These are phyloP conservation scores for Populus davidiana DNA, from an alignment of 345 rosid species.

Conservation along the genomic window DNA sequence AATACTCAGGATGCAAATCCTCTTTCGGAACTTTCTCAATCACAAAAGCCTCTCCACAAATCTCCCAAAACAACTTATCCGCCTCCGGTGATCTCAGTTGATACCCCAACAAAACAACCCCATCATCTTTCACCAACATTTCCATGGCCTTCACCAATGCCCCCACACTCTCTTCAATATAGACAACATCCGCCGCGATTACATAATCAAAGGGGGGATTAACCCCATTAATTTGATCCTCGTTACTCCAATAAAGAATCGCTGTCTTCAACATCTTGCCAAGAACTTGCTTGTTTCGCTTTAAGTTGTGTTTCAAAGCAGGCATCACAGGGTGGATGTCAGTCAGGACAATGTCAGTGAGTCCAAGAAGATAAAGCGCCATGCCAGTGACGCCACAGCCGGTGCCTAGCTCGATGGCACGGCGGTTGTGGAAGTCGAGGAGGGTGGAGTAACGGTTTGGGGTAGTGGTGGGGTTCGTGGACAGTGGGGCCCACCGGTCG, in stretches of 20 bases:
- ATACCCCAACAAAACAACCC: conserved; percentile 70
- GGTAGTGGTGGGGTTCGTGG: conserved; percentile 12
- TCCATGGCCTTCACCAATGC: conserved; percentile 70
- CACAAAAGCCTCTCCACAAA: conserved; percentile 52
- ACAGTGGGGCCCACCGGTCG: conserved; percentile 72
- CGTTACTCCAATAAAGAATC: conserved; percentile 63
- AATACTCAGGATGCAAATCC: conserved; percentile 79
- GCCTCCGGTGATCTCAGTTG: conserved; percentile 92
- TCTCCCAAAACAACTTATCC: conserved; percentile 74
- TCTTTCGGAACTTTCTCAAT: conserved; percentile 79
- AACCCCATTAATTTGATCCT: conserved; percentile 53
- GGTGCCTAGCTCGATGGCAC: conserved; percentile 77
- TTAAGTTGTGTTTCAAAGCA: conserved; percentile 84
- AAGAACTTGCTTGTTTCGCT: conserved; percentile 71
- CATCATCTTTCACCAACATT: conserved; percentile 61
- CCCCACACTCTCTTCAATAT: conserved; percentile 65
- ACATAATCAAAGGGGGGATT: conserved; percentile 81
- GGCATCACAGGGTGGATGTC: conserved; percentile 91
- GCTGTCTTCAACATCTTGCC: conserved; percentile 58
- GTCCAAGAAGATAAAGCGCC: conserved; percentile 80
- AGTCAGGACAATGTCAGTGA: conserved; percentile 69
- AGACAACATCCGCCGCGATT: conserved; percentile 83
- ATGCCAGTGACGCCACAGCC: conserved; percentile 91
- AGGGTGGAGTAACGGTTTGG: conserved; percentile 56
- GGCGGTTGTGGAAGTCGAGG: conserved; percentile 59